phyloP scores from a whole-genome alignment of 2,329 filamentous ascomycete species.

The Nigrospora oryzae region DNA sequence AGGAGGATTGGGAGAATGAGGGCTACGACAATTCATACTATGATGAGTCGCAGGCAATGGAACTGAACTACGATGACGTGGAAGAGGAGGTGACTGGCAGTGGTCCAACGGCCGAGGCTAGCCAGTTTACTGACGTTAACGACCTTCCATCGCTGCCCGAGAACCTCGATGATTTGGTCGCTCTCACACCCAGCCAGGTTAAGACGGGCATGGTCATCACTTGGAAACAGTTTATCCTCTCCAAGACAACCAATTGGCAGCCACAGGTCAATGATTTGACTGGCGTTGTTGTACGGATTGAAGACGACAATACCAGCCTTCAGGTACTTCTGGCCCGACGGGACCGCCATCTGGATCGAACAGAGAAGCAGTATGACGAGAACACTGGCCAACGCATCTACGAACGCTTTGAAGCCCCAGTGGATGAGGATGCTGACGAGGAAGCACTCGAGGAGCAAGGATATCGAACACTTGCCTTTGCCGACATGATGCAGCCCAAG shows the following conservation, averaged over 20 bases:
- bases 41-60: conserved; percentile 14
- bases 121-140: conserved; percentile 39
- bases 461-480: conserved; percentile 48
- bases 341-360: conserved; percentile 49
- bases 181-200: conserved; percentile 37
- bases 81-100: conserved; percentile 17
- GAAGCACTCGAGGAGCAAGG: conserved; percentile 44
- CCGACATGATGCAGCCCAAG: conserved; percentile 60
- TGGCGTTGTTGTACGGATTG: conserved; percentile 52
- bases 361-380: conserved; percentile 53
- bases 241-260: conserved; percentile 55
- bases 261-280: conserved; percentile 58
- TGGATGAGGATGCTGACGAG: conserved; percentile 46
- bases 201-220: conserved; percentile 56
- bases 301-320: conserved; percentile 41
- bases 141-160: conserved; percentile 57
- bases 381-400: conserved; percentile 66
- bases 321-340: conserved; percentile 59
- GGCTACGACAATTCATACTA: conserved; percentile 27
- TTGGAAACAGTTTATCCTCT: conserved; percentile 58
- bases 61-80: conserved; percentile 32
- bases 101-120: conserved; percentile 24
- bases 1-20: conserved; percentile 18
- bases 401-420: conserved; percentile 68
- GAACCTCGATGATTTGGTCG: conserved; percentile 45